phyloP scores from a whole-genome alignment of 2,329 filamentous ascomycete species.

The Penicillium rolfsii region DNA sequence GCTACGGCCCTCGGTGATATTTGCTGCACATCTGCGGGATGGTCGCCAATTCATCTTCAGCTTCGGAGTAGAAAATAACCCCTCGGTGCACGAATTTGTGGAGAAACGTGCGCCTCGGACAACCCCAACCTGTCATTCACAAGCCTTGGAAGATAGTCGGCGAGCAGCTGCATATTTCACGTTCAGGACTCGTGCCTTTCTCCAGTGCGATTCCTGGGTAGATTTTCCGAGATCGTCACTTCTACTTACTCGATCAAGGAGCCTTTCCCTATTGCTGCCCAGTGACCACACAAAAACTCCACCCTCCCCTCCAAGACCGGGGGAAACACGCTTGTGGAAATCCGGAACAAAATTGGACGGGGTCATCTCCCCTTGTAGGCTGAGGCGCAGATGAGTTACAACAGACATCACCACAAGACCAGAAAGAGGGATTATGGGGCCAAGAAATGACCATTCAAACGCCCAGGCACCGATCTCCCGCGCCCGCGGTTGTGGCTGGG shows the following conservation, averaged over 20 bases:
- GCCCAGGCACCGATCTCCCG: slow-evolving; percentile 26
- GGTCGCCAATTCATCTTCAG: neutral
- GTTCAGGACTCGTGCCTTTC: neutral
- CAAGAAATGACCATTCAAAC: slow-evolving; percentile 3
- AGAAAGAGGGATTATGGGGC: neutral
- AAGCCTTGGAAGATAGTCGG: neutral
- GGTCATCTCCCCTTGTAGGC: neutral
- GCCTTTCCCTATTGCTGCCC: slow-evolving; percentile 11
- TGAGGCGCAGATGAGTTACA: neutral
- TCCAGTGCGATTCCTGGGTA: neutral
- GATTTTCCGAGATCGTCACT: slow-evolving; percentile 15
- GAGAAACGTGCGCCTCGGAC: neutral
- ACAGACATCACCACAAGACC: neutral
- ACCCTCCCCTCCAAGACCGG: slow-evolving; percentile 18
- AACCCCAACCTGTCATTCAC: neutral
- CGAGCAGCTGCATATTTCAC: neutral
- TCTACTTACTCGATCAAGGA: slow-evolving; percentile 16
- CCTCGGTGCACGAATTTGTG: neutral
- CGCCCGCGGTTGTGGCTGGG: slow-evolving; percentile 22
- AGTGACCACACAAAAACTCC: slow-evolving; percentile 11
- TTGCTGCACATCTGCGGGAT: neutral
- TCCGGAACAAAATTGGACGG: slow-evolving; percentile 10
- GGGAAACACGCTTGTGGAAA: slow-evolving; percentile 12
- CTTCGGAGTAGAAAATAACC: neutral
- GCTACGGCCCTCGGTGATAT: neutral